phyloP scores from a whole-genome alignment of 768 basidiomycete genomes.

The Rhizopogon vesiculosus region DNA sequence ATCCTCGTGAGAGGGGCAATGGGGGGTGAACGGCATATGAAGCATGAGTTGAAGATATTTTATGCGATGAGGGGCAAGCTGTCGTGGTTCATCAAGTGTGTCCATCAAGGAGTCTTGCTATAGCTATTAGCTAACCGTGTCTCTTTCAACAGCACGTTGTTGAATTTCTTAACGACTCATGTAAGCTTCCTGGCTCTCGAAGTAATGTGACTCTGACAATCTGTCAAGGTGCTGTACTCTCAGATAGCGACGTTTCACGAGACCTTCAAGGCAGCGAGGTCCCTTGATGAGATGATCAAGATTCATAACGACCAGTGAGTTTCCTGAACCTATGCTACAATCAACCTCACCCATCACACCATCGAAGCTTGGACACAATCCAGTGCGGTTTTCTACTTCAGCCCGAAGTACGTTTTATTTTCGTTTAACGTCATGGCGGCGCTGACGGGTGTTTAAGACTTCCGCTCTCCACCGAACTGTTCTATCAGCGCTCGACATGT shows the following conservation, averaged over 20 bases:
- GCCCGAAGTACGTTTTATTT: constrained; percentile 40
- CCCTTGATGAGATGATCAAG: constrained; percentile 73
- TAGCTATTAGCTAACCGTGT: constrained; percentile 4
- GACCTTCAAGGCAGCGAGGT: constrained; percentile 45
- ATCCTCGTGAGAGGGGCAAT: constrained; percentile 58
- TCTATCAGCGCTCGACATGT: constrained; percentile 68
- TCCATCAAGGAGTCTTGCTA: constrained; percentile 6
- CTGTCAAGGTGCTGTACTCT: constrained; percentile 58
- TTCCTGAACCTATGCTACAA: background rate
- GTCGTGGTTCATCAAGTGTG: constrained; percentile 84
- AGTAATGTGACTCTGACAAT: background rate
- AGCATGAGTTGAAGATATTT: constrained; percentile 58
- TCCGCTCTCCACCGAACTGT: constrained; percentile 61
- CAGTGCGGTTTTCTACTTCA: no score
- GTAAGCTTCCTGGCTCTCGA: constrained; percentile 32
- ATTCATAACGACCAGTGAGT: constrained; percentile 67
- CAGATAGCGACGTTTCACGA: constrained; percentile 59
- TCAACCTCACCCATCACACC: background rate
- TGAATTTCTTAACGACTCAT: constrained; percentile 71
- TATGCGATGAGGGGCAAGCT: constrained; percentile 74
- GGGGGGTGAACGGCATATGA: constrained; percentile 26
- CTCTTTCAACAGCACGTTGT: constrained; percentile 41
- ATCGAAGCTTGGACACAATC: no score
- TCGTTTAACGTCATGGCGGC: background rate
- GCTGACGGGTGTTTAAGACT: constrained; percentile 38